Percentiles rank a stretch among this genome's conserved stretches.
Conservation (phyloP, 2,329 filamentous ascomycete genomes). For the Didymella lethalis region DNA sequence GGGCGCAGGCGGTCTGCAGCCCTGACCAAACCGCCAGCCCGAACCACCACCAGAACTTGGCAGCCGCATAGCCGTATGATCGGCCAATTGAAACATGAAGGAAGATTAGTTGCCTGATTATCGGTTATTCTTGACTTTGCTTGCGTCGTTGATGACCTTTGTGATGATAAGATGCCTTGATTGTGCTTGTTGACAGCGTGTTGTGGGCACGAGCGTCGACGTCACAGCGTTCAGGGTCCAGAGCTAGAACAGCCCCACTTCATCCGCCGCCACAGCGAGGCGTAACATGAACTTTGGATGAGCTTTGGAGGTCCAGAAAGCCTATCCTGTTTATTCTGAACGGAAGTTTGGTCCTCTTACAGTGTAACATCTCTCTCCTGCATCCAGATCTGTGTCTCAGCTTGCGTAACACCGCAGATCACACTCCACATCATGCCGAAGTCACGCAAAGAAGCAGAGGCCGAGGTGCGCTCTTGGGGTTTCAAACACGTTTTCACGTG, state of each 20-base stretch:
- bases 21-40: constrained; percentile 21
- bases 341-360: neutral
- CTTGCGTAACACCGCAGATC: neutral
- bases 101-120: constrained; percentile 3
- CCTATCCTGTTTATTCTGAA: neutral
- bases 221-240: constrained; percentile 20
- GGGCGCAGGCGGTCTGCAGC: constrained; percentile 18
- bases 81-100: constrained; percentile 28
- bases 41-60: constrained; percentile 26
- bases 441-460: constrained; percentile 61
- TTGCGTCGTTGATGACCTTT: neutral
- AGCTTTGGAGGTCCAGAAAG: neutral
- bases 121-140: neutral
- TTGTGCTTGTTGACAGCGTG: constrained; percentile 9
- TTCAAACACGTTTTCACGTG: constrained; percentile 75
- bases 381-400: neutral
- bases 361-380: neutral
- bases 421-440: constrained; percentile 42
- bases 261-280: constrained; percentile 8
- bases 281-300: constrained; percentile 3
- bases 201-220: constrained; percentile 13
- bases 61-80: constrained; percentile 34
- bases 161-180: constrained; percentile 1
- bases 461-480: constrained; percentile 72
- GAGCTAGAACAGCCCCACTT: constrained; percentile 2